Evolutionary conservation across 176 grass and related monocot genomes (phyloP).

Genomic region (maize (Zea mays)): DNA sequence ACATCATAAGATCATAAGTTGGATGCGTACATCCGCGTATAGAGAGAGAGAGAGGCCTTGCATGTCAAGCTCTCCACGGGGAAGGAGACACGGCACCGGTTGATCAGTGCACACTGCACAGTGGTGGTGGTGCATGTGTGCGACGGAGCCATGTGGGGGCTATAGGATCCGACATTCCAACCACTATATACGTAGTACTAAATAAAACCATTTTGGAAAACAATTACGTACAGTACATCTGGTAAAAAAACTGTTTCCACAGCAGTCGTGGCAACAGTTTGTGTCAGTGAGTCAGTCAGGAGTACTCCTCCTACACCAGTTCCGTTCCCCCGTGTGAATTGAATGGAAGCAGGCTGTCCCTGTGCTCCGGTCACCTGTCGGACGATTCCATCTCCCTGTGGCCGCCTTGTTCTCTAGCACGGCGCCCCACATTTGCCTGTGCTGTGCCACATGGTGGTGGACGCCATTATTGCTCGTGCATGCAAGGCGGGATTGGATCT

Average conservation of each 20-base stretch:
- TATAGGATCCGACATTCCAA: background rate
- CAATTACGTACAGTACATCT: too few relatives aligned
- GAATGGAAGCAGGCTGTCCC: too few relatives aligned
- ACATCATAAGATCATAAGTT: too few relatives aligned
- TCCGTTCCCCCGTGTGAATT: too few relatives aligned
- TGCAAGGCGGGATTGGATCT: conserved; percentile 39
- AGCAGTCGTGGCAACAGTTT: too few relatives aligned
- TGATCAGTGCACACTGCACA: background rate
- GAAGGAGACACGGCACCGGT: background rate
- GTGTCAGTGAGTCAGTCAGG: too few relatives aligned
- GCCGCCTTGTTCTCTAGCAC: conserved; percentile 11
- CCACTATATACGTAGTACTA: too few relatives aligned
- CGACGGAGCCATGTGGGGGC: background rate
- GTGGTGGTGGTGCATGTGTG: background rate
- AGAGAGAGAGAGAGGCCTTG: too few relatives aligned
- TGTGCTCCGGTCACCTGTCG: too few relatives aligned
- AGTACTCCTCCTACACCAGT: too few relatives aligned
- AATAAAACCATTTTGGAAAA: too few relatives aligned
- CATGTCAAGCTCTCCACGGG: background rate
- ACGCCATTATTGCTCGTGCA: conserved; percentile 24
- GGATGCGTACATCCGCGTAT: background rate
- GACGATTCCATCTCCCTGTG: background rate
- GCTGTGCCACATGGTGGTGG: conserved; percentile 32
- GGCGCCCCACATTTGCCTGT: background rate
- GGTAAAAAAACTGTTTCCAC: too few relatives aligned